These are phyloP conservation scores for Naegleria gruberi DNA, from an alignment of 208 protist species.

Conservation along the genomic window DNA sequence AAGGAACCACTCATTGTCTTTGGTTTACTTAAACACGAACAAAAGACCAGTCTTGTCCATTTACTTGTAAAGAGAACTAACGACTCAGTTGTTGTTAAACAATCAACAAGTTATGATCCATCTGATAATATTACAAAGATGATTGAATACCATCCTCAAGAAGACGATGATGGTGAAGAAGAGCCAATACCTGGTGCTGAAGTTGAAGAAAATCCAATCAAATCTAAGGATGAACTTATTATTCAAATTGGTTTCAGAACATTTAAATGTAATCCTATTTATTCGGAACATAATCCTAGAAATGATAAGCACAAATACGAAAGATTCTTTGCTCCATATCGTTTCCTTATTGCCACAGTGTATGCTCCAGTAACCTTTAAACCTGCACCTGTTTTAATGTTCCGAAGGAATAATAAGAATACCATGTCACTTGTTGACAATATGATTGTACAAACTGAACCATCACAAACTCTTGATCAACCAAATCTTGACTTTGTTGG, in stretches of 20 bases:
- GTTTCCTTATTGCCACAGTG: slow-evolving; percentile 46
- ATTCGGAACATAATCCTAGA: slow-evolving; percentile 44
- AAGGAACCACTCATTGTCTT: slow-evolving; percentile 38
- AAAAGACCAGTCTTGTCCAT: slow-evolving; percentile 61
- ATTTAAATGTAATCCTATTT: slow-evolving; percentile 47
- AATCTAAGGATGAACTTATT: slow-evolving; percentile 56
- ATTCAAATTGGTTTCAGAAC: slow-evolving; percentile 56
- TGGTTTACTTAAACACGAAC: slow-evolving; percentile 57
- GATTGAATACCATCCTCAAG: background rate
- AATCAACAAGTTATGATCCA: background rate
- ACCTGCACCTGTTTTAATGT: slow-evolving; percentile 48
- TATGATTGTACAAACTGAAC: background rate
- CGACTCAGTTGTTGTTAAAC: background rate
- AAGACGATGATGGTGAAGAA: background rate
- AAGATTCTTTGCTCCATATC: slow-evolving; percentile 42
- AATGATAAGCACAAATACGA: slow-evolving; percentile 57
- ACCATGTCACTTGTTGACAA: background rate
- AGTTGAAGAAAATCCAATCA: slow-evolving; percentile 43
- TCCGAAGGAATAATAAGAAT: slow-evolving; percentile 31
- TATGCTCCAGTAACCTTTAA: slow-evolving; percentile 55
- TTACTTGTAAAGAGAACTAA: slow-evolving; percentile 43
- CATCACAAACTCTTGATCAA: background rate
- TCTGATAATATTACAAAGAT: background rate
- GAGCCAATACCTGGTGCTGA: background rate
- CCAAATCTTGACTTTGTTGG: slow-evolving; percentile 33